These are phyloP conservation scores for Paecilomyces dactylethromorphus DNA, from an alignment of 2,329 filamentous ascomycete species.

Conservation along the genomic window DNA sequence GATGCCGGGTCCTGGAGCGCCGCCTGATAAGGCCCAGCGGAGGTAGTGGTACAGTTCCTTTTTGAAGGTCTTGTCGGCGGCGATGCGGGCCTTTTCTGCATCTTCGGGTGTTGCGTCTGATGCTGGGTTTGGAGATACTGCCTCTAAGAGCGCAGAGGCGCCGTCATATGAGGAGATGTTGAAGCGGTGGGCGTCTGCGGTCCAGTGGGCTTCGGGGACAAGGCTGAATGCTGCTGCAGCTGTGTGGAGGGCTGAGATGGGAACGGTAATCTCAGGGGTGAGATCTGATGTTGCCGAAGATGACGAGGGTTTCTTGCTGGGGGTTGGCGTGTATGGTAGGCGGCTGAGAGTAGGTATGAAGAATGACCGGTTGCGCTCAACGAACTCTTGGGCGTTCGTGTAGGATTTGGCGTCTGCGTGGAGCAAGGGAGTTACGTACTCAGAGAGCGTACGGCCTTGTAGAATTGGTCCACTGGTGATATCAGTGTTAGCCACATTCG, in stretches of 20 bases:
- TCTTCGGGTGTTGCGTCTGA: not conserved
- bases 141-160: constrained; percentile 7
- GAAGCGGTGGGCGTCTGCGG: constrained; percentile 27
- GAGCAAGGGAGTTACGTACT: constrained; percentile 48
- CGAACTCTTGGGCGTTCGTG: constrained; percentile 49
- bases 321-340: constrained; percentile 15
- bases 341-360: constrained; percentile 39
- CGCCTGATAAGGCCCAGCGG: constrained; percentile 50
- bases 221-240: constrained; percentile 37
- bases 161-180: constrained; percentile 34
- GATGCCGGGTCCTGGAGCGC: constrained; percentile 47
- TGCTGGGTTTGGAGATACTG: not conserved
- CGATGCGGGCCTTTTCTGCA: constrained; percentile 16
- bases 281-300: constrained; percentile 3
- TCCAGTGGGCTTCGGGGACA: constrained; percentile 37
- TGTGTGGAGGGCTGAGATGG: constrained; percentile 35
- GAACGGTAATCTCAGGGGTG: constrained; percentile 13
- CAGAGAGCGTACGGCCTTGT: constrained; percentile 29
- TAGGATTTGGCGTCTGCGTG: constrained; percentile 52
- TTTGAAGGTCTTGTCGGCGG: constrained; percentile 30
- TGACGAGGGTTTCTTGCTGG: constrained; percentile 7
- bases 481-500: constrained; percentile 2
- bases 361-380: constrained; percentile 52
- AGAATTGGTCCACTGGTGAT: constrained; percentile 20
- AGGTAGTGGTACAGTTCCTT: constrained; percentile 50